Evolutionary conservation across 2,329 filamentous ascomycete genomes (phyloP), one percentile per base, ranked within the genome.

Genomic region (Nemania sp.): DNA sequence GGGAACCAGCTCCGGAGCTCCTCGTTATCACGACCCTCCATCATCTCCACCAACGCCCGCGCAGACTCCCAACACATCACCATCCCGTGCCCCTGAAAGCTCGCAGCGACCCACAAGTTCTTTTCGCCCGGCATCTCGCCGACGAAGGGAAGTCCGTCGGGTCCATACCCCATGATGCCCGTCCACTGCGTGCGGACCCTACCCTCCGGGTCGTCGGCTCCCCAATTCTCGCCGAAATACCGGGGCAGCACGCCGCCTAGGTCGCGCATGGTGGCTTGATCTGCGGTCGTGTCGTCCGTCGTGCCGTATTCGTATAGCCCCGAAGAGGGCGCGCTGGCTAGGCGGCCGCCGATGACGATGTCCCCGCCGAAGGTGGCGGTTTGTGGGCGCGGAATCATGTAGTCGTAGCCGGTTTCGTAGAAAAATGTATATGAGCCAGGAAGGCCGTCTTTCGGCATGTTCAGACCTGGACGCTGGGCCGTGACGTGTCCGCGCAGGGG

Each of bases 41-140:
- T 76, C 79, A 86, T 83, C 24, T 72, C 69, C 1, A 77, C 80
- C 53, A 88, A 61, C 0, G 79, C 84, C 60, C 79, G 76, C 0
- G 83, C 83, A 23, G 78, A 80, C 65, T 83, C 79, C 72, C 83
- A 80, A 49, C 82, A 82, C 26, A 83, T 68, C 1, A 84, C 84
- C 85, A 87, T 88, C 0, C 84, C 83, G 66, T 88, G 83, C 1
- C 86, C 86, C 59, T 86, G 84, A 59, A 88, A 88, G 5, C 81
- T 78, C 3, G 80, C 81, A 26, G 77, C 75, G 1, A 84, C 71
- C 75, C 80, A 86, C 19, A 87, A 63, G 1, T 77, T 45, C 76
- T 71, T 59, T 36, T 75, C 67, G 0, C 66, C 73, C 3, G 75
- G 74, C 52, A 82, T 68, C 54, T 73, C 68, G 0, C 81, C 81